These are phyloP conservation scores for Cordyceps tenuipes DNA, from an alignment of 2,329 filamentous ascomycete species.

Conservation along the genomic window DNA sequence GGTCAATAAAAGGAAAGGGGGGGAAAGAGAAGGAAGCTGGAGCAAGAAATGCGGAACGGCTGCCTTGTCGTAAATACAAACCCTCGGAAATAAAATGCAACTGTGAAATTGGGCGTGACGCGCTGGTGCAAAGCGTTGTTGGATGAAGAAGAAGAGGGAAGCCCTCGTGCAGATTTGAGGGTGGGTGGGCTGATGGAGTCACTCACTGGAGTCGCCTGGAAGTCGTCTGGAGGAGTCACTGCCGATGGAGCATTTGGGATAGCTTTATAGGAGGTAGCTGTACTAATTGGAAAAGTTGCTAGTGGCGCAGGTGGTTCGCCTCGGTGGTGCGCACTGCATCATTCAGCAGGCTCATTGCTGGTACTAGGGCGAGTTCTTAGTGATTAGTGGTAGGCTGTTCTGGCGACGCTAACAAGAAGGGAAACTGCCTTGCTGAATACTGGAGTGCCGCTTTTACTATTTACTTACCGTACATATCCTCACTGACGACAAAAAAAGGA, in stretches of 20 bases:
- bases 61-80: slow-evolving; percentile 5
- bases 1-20: not conserved
- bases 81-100: slow-evolving; percentile 1
- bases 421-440: not conserved
- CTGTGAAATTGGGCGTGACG: slow-evolving; percentile 3
- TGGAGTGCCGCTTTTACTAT: not conserved
- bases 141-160: slow-evolving; percentile 8
- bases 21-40: not conserved
- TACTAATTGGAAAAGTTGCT: too few relatives aligned
- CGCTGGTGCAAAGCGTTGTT: not conserved
- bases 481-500: too few relatives aligned
- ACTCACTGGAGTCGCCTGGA: slow-evolving; percentile 10
- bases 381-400: not conserved
- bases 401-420: not conserved
- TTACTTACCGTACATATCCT: too few relatives aligned
- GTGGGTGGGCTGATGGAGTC: slow-evolving; percentile 11
- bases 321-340: not conserved
- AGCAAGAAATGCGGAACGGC: not conserved
- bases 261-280: too few relatives aligned
- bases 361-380: not conserved
- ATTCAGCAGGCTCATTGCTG: not conserved
- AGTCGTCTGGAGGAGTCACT: not conserved
- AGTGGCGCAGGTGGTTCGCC: not conserved
- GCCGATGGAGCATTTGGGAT: not conserved
- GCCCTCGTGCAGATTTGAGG: slow-evolving; percentile 9